Evolutionary conservation across 169 alveolate species (phyloP), one percentile per base, ranked within the genome.

Genomic region (Eimeria maxima): DNA sequence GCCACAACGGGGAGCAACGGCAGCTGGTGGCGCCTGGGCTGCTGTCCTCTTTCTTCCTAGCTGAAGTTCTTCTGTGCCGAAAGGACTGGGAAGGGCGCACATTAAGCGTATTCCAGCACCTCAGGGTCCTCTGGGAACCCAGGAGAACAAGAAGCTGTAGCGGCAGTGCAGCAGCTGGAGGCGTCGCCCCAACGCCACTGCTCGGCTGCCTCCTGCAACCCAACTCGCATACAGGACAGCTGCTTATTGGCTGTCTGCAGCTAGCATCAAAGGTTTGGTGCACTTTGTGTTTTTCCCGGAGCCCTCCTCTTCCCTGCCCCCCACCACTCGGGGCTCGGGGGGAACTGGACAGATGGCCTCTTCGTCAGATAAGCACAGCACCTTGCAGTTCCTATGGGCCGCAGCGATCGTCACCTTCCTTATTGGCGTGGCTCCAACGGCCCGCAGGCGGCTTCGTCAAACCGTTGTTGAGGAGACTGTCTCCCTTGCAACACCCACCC

Each of bases 361-460:
- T 78, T n/a, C 38, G 60, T 45, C 88, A 22, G 88, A 78, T 63
- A 78, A 50, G 45, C 88, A 24, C 18, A 78, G 45, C 67, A 27
- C 88, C 14, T 78, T 44, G 47, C 88, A 50, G 67, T 14, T n/a
- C 67, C 65, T 78, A n/a, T 78, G 88, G 88, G 88, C 67, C 65
- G 65, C 44, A 24, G 88, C 88, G 67, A 50, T 78, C 29, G 22
- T 47, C 10, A 50, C 67, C 88, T 78, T 78, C 88, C 88, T 78
- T 47, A 44, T 78, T 11, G 67, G 60, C 65, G 88, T 78, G 67
- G 88, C 88, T 10, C 88, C 88, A 3, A n/a, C 88, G 44, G 88
- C 65, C n/a, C 88, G 88, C 44, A 78, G 65, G 67, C 88, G 88
- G n/a, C 88, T 78, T 50, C 88, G 88, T n/a, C 88, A 78, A n/a